Base-by-base conservation (phyloP, 108 stramenopile species). In the Discostella pseudostelligera region DNA sequence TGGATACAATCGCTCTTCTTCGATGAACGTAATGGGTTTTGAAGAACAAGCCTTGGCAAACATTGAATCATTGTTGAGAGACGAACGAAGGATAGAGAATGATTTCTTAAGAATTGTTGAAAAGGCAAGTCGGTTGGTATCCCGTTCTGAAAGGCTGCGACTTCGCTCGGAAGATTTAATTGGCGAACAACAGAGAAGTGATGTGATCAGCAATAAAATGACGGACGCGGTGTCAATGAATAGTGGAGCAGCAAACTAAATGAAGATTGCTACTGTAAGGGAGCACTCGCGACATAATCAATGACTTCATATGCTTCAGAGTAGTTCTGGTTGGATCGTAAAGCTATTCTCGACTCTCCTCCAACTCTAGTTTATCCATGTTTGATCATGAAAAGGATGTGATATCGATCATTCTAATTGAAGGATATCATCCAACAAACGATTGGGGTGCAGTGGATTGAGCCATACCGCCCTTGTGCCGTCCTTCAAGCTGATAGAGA, bases 391-490 rank as follows among this genome's bases (percentile, higher is more conserved):
- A 11, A 16, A 43, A 43, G 1, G 2, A 2, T 43, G 1, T 11
- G 12, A 43, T 11, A 2, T 7, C 12, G 3, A 43, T 75, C 65
- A 89, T 69, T 75, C 73, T 50, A 94, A 65, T 40, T 62, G 49
- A 29, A 78, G 45, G 14, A 95, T 83, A 62, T 92, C 81, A 29
- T 74, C 74, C 14, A 92, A 58, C 35, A 95, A 63, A 37, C 69
- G 40, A 42, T 85, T 65, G 8, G 87, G 84, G 22, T 87, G 73
- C 28, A 75, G 61, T 7, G 94, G 94, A 79, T 92, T 91, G 68
- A 95, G 80, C 89, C 89, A 91, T 16, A 96, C 50, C 22, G 89
- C 94, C 45, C 93, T 62, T 0, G 80, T 81, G 0, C 89, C 84
- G 76, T 93, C 82, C 35, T 65, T 66, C 61, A 94, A 73, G n/a